phyloP scores from a whole-genome alignment of 495 filamentous ascomycete genomes.

The Daldinia loculata region DNA sequence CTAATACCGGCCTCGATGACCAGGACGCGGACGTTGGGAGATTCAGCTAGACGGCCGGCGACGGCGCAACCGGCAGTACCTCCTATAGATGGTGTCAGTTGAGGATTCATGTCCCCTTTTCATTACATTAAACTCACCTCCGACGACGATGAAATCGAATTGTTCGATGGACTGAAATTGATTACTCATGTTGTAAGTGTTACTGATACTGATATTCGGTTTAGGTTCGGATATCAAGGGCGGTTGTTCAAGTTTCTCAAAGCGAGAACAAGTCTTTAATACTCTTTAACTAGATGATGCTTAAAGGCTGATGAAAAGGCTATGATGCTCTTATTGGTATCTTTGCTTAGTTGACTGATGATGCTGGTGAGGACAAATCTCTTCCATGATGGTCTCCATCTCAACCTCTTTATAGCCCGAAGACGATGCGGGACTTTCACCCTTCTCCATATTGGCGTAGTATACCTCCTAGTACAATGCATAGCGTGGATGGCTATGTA shows the following conservation, averaged over 20 bases:
- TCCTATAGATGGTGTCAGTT: slow-evolving; percentile 44
- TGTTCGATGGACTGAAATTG: slow-evolving; percentile 32
- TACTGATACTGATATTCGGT: neutral
- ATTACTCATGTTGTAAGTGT: slow-evolving; percentile 20
- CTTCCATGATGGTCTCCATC: slow-evolving; percentile 5
- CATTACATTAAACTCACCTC: slow-evolving; percentile 16
- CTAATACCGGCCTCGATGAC: slow-evolving; percentile 66
- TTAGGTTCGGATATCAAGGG: neutral
- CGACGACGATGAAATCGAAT: slow-evolving; percentile 40
- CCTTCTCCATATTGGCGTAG: slow-evolving; percentile 11
- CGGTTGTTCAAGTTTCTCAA: neutral
- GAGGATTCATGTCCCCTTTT: neutral
- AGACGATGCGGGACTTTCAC: slow-evolving; percentile 24
- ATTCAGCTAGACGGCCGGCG: slow-evolving; percentile 67
- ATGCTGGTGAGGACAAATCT: slow-evolving; percentile 9
- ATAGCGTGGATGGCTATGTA: slow-evolving; percentile 14
- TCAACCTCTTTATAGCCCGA: slow-evolving; percentile 25
- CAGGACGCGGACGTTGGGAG: slow-evolving; percentile 60
- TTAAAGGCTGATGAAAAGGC: neutral
- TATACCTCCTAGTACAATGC: slow-evolving; percentile 2
- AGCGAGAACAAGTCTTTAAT: slow-evolving; percentile 1
- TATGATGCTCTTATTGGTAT: slow-evolving; percentile 2
- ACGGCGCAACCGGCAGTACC: slow-evolving; percentile 67
- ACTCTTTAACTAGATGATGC: neutral
- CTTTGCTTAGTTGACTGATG: slow-evolving; percentile 5